Evolutionary conservation across 768 basidiomycete species (phyloP).

Genomic region (Pleurotus tuoliensis): DNA sequence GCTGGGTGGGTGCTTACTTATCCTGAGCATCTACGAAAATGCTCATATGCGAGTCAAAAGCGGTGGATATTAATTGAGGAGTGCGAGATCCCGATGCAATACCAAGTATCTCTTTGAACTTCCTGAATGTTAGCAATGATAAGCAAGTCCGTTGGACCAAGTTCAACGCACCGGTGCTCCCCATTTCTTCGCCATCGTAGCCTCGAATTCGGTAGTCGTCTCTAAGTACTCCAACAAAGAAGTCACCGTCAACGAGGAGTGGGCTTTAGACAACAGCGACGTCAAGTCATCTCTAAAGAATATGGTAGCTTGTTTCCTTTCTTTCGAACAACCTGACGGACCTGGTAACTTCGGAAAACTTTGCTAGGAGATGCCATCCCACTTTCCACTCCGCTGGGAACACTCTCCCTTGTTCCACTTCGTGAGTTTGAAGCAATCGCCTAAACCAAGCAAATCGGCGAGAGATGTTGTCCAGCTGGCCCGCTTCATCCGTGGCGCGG

Average conservation of each 20-base stretch:
- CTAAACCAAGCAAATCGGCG: slow-evolving; percentile 95
- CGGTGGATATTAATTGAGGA: slow-evolving; percentile 75
- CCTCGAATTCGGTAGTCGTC: slow-evolving; percentile 85
- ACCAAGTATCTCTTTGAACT: slow-evolving; percentile 68
- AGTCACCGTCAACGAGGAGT: slow-evolving; percentile 68
- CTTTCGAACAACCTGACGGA: slow-evolving; percentile 24
- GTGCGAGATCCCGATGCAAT: slow-evolving; percentile 47
- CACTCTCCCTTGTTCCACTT: slow-evolving; percentile 77
- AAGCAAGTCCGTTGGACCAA: not conserved
- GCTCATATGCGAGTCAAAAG: slow-evolving; percentile 89
- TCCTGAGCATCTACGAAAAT: slow-evolving; percentile 97
- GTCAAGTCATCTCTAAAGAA: slow-evolving; percentile 76
- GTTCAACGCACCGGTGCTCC: slow-evolving; percentile 54
- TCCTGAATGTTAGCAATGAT: not conserved
- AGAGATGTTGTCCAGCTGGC: slow-evolving; percentile 91
- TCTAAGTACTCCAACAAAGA: slow-evolving; percentile 83
- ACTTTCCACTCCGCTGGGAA: slow-evolving; percentile 89
- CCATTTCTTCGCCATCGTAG: slow-evolving; percentile 78
- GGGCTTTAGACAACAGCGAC: slow-evolving; percentile 74
- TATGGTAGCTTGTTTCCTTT: not conserved
- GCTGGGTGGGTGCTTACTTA: slow-evolving; percentile 47
- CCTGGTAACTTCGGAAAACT: slow-evolving; percentile 91
- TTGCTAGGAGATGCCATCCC: slow-evolving; percentile 73
- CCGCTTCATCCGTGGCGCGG: slow-evolving; percentile 89
- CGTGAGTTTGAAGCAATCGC: slow-evolving; percentile 78